Evolutionary conservation across 1,139 yeast species (phyloP), one percentile per base, ranked within the genome.

Genomic region (Yamadazyma songkhlaensis): DNA sequence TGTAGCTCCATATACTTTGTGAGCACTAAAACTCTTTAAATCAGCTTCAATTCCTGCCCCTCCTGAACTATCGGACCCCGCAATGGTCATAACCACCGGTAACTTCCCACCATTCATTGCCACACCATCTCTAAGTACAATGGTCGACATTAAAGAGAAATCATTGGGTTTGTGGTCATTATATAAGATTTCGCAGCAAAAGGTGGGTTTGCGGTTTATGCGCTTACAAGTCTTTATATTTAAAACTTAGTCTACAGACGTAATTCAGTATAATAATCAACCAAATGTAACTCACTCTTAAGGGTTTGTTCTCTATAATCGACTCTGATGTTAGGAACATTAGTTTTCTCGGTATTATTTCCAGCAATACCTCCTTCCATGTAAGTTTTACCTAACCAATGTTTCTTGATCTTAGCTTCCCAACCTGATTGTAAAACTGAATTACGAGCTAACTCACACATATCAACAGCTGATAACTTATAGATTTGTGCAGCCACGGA

Each of bases 31-130:
- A 0, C 96, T 84, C 60, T 89, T 89, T 37, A 89, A 58, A 57
- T 89, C 97, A 0, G 97, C 97, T 54, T 89, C 97, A 40, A 89
- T 81, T 9, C 97, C 97, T 1, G 97, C 97, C 4, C 97, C 97
- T 2, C 97, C 97, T 3, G 95, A 84, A 35, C 84, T 78, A 55
- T 89, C 97, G 0, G 95, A 84, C 0, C 96, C 96, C 9, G 90
- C 90, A 33, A 84, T 70, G 0, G 88, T 79, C 45, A 83, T 55
- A 4, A 82, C 87, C 2, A 65, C 70, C 0, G 71, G 71, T 7
- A 47, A 28, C 11, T 28, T 25, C 8, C 31, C 22, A 22, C 9
- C 11, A 22, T 32, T 25, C 4, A 6, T 13, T 10, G 7, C 13
- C 2, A 12, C 9, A 11, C n/a, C 23, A 11, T 29, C 32, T 13